A percentile compares a stretch with the other conserved stretches of the same genome.
These are phyloP conservation scores for Tephrocybe sp. DNA, from an alignment of 768 basidiomycete species.

Conservation along the genomic window DNA sequence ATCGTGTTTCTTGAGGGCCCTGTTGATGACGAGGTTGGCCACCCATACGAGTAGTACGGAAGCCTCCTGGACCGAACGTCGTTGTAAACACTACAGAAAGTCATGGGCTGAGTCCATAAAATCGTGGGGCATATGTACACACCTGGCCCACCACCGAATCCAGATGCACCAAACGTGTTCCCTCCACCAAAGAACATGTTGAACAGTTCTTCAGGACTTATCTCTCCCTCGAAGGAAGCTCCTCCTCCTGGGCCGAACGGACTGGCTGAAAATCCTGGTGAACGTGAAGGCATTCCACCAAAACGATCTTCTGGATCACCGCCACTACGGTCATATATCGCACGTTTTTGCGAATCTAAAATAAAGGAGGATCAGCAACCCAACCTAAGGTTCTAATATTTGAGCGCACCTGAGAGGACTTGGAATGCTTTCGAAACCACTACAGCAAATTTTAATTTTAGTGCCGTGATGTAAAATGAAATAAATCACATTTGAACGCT, in stretches of 20 bases:
- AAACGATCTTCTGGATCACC: conserved; percentile 87
- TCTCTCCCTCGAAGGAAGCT: conserved; percentile 70
- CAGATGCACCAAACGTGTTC: conserved; percentile 42
- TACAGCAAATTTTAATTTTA: conserved; percentile 28
- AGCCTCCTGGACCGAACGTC: conserved; percentile 80
- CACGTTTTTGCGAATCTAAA: conserved; percentile 82
- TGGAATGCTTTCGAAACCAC: conserved; percentile 99
- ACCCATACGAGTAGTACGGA: conserved; percentile 65
- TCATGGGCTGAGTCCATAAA: not conserved
- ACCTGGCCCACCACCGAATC: conserved; percentile 59
- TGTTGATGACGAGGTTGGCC: conserved; percentile 34
- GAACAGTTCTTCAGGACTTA: conserved; percentile 95
- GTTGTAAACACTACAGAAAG: conserved; percentile 62
- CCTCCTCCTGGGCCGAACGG: conserved; percentile 51
- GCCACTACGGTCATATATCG: conserved; percentile 80
- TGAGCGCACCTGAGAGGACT: conserved; percentile 68
- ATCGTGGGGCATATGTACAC: not conserved
- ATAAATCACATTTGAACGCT: conserved; percentile 86
- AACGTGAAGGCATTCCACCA: conserved; percentile 60
- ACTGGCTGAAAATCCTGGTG: conserved; percentile 47
- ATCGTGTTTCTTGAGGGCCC: conserved; percentile 48
- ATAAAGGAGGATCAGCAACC: conserved; percentile 5
- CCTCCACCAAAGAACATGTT: conserved; percentile 96
- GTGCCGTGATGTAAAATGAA: not conserved
- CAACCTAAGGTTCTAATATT: not conserved